Percentiles rank a stretch among this genome's conserved stretches.
Conservation (phyloP, 2,329 filamentous ascomycete species). For the Fusarium torulosum region DNA sequence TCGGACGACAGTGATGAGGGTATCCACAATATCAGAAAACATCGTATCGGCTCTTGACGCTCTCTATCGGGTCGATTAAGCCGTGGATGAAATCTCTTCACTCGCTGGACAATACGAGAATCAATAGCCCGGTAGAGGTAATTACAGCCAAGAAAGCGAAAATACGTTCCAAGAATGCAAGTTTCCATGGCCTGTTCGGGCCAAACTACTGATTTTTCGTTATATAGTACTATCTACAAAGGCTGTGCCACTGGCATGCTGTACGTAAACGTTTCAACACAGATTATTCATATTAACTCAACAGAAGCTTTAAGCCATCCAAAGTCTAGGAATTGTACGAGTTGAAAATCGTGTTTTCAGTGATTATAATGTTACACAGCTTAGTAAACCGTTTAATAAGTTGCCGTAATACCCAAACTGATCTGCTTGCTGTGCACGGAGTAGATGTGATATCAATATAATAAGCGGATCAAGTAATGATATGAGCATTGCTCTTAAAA, state of each 20-base stretch:
- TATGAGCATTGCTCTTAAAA: no score
- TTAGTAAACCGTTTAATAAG: neutral
- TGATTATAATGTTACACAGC: neutral
- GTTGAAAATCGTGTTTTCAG: neutral
- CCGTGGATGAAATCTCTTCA: conserved; percentile 26
- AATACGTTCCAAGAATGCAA: neutral
- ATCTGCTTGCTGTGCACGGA: neutral
- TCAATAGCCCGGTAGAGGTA: neutral
- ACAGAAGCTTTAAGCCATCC: neutral
- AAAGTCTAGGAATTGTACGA: neutral
- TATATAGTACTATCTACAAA: neutral
- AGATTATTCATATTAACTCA: neutral
- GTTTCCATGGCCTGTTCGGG: neutral
- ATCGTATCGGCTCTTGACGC: conserved; percentile 31
- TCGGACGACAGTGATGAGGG: conserved; percentile 28
- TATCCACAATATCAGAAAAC: conserved; percentile 32
- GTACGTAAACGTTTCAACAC: conserved; percentile 2
- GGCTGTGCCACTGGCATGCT: neutral
- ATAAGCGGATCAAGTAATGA: neutral
- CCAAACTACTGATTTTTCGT: conserved; percentile 7
- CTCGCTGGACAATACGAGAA: conserved; percentile 2
- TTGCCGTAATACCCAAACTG: neutral
- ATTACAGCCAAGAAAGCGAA: neutral
- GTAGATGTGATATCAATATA: neutral
- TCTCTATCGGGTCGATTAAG: conserved; percentile 27